Evolutionary conservation across 2,329 filamentous ascomycete genomes (phyloP).

Genomic region (Emydomyces testavorans): DNA sequence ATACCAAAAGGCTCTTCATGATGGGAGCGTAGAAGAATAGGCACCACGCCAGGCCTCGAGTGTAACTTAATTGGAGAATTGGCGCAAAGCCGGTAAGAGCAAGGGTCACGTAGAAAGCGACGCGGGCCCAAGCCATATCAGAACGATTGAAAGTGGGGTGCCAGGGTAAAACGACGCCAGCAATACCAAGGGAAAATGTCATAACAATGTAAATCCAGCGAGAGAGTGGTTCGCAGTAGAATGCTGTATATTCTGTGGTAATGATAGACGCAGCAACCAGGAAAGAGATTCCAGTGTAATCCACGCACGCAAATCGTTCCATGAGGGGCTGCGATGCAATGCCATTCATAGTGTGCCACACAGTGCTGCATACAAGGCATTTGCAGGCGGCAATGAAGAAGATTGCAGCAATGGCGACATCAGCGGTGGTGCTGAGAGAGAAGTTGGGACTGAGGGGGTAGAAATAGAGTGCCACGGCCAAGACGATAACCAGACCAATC

Average conservation of each 20-base stretch:
- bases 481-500: slow-evolving; percentile 75
- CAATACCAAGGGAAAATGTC: slow-evolving; percentile 69
- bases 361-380: slow-evolving; percentile 83
- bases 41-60: slow-evolving; percentile 69
- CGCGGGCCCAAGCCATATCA: slow-evolving; percentile 87
- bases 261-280: slow-evolving; percentile 90
- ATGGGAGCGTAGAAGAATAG: slow-evolving; percentile 81
- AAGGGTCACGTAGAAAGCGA: slow-evolving; percentile 81
- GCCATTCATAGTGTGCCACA: slow-evolving; percentile 99
- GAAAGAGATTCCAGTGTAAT: slow-evolving; percentile 94
- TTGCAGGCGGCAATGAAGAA: slow-evolving; percentile 96
- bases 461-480: slow-evolving; percentile 87
- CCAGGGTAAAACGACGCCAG: slow-evolving; percentile 88
- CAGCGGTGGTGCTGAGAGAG: slow-evolving; percentile 69
- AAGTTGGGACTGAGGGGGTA: slow-evolving; percentile 86
- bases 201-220: slow-evolving; percentile 75
- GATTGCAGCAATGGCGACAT: slow-evolving; percentile 79
- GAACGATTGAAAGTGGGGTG: slow-evolving; percentile 85
- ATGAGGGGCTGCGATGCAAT: slow-evolving; percentile 82
- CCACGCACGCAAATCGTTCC: slow-evolving; percentile 92
- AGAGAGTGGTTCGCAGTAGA: slow-evolving; percentile 88
- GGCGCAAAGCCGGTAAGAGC: slow-evolving; percentile 82
- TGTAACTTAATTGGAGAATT: slow-evolving; percentile 67
- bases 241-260: slow-evolving; percentile 96
- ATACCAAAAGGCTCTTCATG: slow-evolving; percentile 73